Conservation (phyloP, 2,329 filamentous ascomycete genomes). For the Venturia oleaginea region DNA sequence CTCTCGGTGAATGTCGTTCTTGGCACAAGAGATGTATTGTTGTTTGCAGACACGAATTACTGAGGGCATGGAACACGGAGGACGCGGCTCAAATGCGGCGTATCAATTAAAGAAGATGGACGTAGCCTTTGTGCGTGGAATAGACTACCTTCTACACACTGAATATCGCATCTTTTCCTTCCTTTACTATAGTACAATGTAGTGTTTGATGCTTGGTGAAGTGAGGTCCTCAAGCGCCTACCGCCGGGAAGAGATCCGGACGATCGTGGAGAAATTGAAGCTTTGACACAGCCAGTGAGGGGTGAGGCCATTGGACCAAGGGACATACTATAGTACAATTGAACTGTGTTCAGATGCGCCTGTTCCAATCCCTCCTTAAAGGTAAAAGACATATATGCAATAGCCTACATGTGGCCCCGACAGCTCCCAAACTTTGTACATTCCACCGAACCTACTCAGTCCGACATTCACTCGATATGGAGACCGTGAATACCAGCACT, state of each 20-base stretch:
- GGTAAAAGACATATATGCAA: not conserved
- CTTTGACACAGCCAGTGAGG: not conserved
- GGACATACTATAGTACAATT: too few relatives aligned
- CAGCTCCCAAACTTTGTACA: not conserved
- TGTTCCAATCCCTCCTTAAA: not conserved
- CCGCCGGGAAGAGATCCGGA: not conserved
- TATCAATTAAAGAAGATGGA: not conserved
- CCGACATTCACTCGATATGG: constrained; percentile 51
- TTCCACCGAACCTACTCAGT: not conserved
- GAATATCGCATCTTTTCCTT: not conserved
- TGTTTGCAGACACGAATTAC: too few relatives aligned
- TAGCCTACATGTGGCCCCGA: not conserved
- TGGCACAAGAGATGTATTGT: too few relatives aligned
- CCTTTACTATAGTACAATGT: not conserved
- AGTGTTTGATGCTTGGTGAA: not conserved
- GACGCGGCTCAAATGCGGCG: not conserved
- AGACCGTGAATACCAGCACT: constrained; percentile 66
- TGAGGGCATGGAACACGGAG: not conserved
- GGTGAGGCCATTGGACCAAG: not conserved
- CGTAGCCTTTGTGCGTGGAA: not conserved
- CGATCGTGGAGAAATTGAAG: not conserved
- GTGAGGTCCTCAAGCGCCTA: not conserved
- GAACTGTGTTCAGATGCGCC: not conserved
- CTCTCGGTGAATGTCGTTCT: too few relatives aligned
- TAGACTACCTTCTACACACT: not conserved